Conservation (phyloP, 192 early-diverging fungal genomes). For the Dissophora globulifera region DNA sequence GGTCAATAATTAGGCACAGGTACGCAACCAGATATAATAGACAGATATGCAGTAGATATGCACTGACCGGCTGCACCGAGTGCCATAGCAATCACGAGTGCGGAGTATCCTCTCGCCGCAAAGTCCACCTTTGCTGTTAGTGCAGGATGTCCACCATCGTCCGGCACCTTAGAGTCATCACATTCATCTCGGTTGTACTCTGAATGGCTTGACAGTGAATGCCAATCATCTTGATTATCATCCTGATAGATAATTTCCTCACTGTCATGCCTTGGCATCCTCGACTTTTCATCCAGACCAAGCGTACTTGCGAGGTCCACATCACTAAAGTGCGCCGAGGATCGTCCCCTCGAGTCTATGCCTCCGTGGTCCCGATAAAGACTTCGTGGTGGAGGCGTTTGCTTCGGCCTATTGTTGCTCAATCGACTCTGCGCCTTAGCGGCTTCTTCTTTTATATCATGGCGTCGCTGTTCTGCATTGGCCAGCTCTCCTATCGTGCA, state of each 20-base stretch:
- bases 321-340: too few relatives aligned
- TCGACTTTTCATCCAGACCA: too few relatives aligned
- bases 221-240: neutral
- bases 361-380: too few relatives aligned
- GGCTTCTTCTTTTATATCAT: constrained; percentile 10
- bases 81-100: constrained; percentile 25
- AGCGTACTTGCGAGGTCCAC: too few relatives aligned
- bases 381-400: neutral
- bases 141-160: neutral
- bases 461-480: constrained; percentile 10
- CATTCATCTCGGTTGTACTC: neutral
- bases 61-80: constrained; percentile 24
- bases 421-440: neutral
- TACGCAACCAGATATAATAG: neutral
- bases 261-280: too few relatives aligned
- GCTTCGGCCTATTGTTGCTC: neutral
- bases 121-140: constrained; percentile 2
- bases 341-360: too few relatives aligned
- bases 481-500: constrained; percentile 32
- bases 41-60: neutral
- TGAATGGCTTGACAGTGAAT: too few relatives aligned
- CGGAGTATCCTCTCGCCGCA: constrained; percentile 24
- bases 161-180: too few relatives aligned
- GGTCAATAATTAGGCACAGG: too few relatives aligned
- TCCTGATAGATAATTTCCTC: too few relatives aligned